Evolutionary conservation across 2,329 filamentous ascomycete genomes (phyloP).

Genomic region (Gremmenia infestans): DNA sequence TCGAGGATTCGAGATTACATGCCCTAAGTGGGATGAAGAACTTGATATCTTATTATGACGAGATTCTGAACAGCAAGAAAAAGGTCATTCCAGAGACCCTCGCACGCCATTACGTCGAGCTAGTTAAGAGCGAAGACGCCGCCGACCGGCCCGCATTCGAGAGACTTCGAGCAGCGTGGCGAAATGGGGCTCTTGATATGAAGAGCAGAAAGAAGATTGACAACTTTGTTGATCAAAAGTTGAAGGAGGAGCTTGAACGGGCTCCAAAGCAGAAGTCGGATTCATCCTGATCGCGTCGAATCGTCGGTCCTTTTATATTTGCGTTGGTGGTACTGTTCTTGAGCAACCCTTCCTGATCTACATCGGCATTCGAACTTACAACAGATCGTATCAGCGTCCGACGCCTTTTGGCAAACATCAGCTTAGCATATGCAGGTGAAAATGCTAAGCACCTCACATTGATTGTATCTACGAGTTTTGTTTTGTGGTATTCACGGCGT

Average conservation of each 20-base stretch:
- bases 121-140: slow-evolving; percentile 44
- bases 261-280: slow-evolving; percentile 21
- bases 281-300: slow-evolving; percentile 12
- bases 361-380: background rate
- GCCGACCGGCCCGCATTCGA: slow-evolving; percentile 42
- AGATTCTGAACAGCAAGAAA: slow-evolving; percentile 45
- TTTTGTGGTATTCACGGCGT: slow-evolving; percentile 27
- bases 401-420: slow-evolving; percentile 1
- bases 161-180: slow-evolving; percentile 47
- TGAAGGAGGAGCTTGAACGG: slow-evolving; percentile 47
- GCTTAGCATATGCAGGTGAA: slow-evolving; percentile 14
- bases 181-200: slow-evolving; percentile 48
- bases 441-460: slow-evolving; percentile 20
- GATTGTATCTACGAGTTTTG: slow-evolving; percentile 30
- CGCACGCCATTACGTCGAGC: slow-evolving; percentile 48
- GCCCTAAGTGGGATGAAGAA: slow-evolving; percentile 54
- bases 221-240: slow-evolving; percentile 44
- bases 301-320: slow-evolving; percentile 3
- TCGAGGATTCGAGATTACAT: slow-evolving; percentile 55
- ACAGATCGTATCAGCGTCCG: slow-evolving; percentile 10
- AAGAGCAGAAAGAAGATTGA: slow-evolving; percentile 53
- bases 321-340: slow-evolving; percentile 7
- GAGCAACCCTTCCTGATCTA: background rate
- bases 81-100: slow-evolving; percentile 47
- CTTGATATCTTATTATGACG: slow-evolving; percentile 62